Conservation (phyloP, 169 alveolate genomes). For the Plasmodium relictum region DNA sequence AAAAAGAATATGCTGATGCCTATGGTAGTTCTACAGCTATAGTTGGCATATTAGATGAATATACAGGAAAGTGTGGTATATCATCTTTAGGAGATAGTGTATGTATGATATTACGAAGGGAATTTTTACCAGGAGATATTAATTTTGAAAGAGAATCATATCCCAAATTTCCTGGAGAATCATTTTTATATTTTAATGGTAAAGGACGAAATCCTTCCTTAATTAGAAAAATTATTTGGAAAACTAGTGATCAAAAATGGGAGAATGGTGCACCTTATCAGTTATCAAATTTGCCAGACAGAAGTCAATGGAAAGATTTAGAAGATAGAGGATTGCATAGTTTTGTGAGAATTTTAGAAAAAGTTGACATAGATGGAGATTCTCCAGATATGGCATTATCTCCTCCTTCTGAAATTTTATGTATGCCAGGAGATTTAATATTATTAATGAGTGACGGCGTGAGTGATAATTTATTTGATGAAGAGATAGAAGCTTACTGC, state of each 20-base stretch:
- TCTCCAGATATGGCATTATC: constrained; percentile 80
- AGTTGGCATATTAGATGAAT: constrained; percentile 80
- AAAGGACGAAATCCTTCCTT: constrained; percentile 79
- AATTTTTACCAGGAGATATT: constrained; percentile 79
- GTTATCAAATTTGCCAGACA: constrained; percentile 80
- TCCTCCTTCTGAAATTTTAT: constrained; percentile 79
- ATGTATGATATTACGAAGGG: constrained; percentile 80
- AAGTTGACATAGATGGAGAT: constrained; percentile 83
- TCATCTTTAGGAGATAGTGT: constrained; percentile 83
- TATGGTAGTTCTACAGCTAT: constrained; percentile 85
- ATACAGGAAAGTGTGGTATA: constrained; percentile 80
- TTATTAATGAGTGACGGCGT: constrained; percentile 83
- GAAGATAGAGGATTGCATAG: constrained; percentile 79
- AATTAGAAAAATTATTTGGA: constrained; percentile 79
- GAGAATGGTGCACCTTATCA: constrained; percentile 87
- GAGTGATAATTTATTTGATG: constrained; percentile 82
- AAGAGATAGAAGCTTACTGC: constrained; percentile 81
- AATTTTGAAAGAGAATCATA: constrained; percentile 75
- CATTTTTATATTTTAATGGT: constrained; percentile 46
- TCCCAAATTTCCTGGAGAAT: constrained; percentile 66
- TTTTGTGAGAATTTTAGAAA: constrained; percentile 78
- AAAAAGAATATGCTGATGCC: constrained; percentile 79
- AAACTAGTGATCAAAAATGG: constrained; percentile 84
- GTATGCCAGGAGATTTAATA: constrained; percentile 83
- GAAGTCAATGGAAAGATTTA: constrained; percentile 79